Evolutionary conservation across 192 early-diverging fungal genomes (phyloP), one percentile per base, ranked within the genome.

Genomic region (Coemansia sp.): DNA sequence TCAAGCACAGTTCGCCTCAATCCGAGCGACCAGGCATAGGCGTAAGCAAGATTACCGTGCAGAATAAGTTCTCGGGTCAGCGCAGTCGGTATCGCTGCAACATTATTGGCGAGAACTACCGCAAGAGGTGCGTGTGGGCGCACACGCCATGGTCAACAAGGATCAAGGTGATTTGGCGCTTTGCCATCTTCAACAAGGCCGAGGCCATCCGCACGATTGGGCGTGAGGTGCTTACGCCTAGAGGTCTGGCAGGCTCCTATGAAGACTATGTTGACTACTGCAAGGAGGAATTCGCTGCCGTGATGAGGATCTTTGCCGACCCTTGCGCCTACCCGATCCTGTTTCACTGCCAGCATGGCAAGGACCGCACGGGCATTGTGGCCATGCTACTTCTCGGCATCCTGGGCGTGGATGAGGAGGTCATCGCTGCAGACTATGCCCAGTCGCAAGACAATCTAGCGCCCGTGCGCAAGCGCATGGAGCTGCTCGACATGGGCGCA

Each of bases 281-380:
- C 72, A 81, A 81, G 66, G 70, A 82, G 4, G 85, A 87, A 71
- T 85, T 88, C 64, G 78, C 74, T 1, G 70, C 80, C 12, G 85
- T 83, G 8, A 40, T 90, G 71, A 76, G 78, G 22, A 70, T 87
- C 10, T 87, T 88, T 74, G 76, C 84, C 11, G 84, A 87, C 61
- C 74, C 76, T n/a, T 53, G 70, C 36, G 82, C 85, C 34, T 88
- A 86, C 60, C 89, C 89, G 10, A 83, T 91, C 11, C 74, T 88
- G 43, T 84, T 91, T n/a, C 89, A 91, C 62, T 91, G 89, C 77
- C 83, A 87, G 58, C 86, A 88, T 47, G 89, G 89, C 58, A 91
- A 91, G 68, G 89, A 91, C 67, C 80, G 89, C 64, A 91, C 89
- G 6, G 89, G 88, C 43, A 81, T 91, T 69, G 70, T 89, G 47